A percentile compares a stretch with the other conserved stretches of the same genome.
These are phyloP conservation scores for Globisporangium splendens DNA, from an alignment of 352 stramenopile species.

Conservation along the genomic window DNA sequence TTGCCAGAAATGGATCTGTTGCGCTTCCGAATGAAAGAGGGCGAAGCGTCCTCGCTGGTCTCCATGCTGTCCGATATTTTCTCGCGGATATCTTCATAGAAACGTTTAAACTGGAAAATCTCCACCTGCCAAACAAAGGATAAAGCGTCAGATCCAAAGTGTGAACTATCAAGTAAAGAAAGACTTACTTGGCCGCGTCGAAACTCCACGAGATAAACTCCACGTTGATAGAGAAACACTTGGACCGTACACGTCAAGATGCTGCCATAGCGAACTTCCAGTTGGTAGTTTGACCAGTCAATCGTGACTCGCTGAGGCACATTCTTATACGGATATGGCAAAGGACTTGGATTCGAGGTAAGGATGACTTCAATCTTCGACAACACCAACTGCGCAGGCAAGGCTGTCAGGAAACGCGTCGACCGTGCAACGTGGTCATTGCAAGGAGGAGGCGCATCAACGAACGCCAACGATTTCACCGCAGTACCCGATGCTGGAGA, in stretches of 20 bases:
- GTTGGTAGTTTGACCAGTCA: conserved; percentile 72
- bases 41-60: conserved; percentile 8
- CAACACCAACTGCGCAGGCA: conserved; percentile 66
- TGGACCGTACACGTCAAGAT: conserved; percentile 73
- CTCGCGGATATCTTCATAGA: conserved; percentile 76
- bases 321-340: conserved; percentile 42
- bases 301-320: conserved; percentile 50
- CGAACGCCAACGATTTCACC: conserved; percentile 11
- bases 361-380: conserved; percentile 61
- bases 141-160: not conserved
- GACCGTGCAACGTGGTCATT: conserved; percentile 66
- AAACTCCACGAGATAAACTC: conserved; percentile 81
- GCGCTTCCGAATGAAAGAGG: conserved; percentile 40
- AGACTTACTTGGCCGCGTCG: conserved; percentile 63
- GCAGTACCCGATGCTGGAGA: not conserved
- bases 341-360: conserved; percentile 30
- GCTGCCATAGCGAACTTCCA: conserved; percentile 61
- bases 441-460: conserved; percentile 36
- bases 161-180: not conserved
- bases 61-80: conserved; percentile 56
- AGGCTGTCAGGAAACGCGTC: conserved; percentile 65
- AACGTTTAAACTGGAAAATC: conserved; percentile 87
- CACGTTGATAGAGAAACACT: conserved; percentile 76
- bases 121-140: conserved; percentile 45
- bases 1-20: conserved; percentile 60